Evolutionary conservation across 1,139 yeast species (phyloP).

Genomic region (Wickerhamiella infanticola): DNA sequence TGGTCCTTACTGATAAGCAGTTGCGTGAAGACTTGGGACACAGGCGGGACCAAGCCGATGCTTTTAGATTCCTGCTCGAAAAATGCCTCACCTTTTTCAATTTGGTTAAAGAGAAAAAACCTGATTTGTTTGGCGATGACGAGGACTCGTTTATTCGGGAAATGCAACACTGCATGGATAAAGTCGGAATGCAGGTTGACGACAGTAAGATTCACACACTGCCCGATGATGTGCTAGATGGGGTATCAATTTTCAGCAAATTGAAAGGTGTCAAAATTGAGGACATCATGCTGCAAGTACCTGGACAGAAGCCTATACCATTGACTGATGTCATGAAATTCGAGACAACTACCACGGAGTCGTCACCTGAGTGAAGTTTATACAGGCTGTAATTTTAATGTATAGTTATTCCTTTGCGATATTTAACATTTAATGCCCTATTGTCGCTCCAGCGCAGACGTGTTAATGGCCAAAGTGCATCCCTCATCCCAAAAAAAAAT

Average conservation of each 20-base stretch:
- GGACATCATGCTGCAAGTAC: neutral
- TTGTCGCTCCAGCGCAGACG: no score
- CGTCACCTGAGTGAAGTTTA: no score
- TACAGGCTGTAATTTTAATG: no score
- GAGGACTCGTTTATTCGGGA: neutral
- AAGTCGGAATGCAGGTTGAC: neutral
- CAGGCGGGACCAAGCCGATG: neutral
- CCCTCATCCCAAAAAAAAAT: neutral
- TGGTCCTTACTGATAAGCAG: conserved; percentile 7
- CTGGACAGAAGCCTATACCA: neutral
- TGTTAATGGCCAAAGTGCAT: no score
- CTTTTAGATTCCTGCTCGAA: neutral
- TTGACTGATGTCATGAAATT: neutral
- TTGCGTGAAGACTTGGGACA: conserved; percentile 4
- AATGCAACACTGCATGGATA: neutral
- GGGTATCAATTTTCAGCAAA: no score
- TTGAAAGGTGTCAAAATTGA: neutral
- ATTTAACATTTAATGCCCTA: no score
- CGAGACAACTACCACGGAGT: neutral
- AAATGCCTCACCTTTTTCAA: neutral
- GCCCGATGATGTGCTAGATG: neutral
- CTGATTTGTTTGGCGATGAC: neutral
- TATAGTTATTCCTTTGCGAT: no score
- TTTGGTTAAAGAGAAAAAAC: neutral
- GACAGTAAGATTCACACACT: neutral